Evolutionary conservation across 2,329 filamentous ascomycete species (phyloP), one percentile per base, ranked within the genome.

Genomic region (Fusarium pseudocircinatum): DNA sequence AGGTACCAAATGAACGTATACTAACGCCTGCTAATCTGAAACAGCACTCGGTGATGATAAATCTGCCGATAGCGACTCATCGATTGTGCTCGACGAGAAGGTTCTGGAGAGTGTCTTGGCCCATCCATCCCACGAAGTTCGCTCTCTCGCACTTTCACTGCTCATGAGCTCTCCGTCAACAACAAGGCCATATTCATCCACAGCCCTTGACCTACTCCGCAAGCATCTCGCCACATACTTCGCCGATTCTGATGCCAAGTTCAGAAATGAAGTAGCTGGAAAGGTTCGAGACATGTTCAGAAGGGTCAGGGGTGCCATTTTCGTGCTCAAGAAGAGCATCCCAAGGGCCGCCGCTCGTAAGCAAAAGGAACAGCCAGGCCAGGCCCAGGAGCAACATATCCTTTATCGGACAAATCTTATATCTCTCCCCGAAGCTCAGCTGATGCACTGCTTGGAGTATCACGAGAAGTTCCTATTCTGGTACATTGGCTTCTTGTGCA

Each of bases 241-340:
- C 79, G 90, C 94, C 7, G 95, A 98, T 71, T 91, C 93, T 1
- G 95, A 98, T 79, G 91, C 96, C 11, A 94, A 96, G 76, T 93
- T 95, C 73, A 90, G 96, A 63, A 92, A 95, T 65, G 94, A 97
- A 75, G 87, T 97, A 4, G 86, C 96, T 32, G 90, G 91, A 30
- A 89, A 93, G 70, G 90, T 92, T 6, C 92, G 94, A 69, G 91
- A 92, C 75, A 90, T 98, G 80, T 89, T 95, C 66, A 91, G 93
- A 76, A 91, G 95, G 47, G 84, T 97, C 9, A 88, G 92, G 73
- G 91, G 91, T 30, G 89, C 91, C 15, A 89, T 92, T 24, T 86
- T 87, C 24, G 85, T 87, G 15, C 81, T 92, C 26, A 84, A 85
- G 37, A 84, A 85, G 44, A 84, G 83, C 67, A 82, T 87, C 22